A percentile compares a stretch with the other conserved stretches of the same genome.
These are phyloP conservation scores for Akanthomyces lecanii DNA, from an alignment of 2,329 filamentous ascomycete species.

Conservation along the genomic window DNA sequence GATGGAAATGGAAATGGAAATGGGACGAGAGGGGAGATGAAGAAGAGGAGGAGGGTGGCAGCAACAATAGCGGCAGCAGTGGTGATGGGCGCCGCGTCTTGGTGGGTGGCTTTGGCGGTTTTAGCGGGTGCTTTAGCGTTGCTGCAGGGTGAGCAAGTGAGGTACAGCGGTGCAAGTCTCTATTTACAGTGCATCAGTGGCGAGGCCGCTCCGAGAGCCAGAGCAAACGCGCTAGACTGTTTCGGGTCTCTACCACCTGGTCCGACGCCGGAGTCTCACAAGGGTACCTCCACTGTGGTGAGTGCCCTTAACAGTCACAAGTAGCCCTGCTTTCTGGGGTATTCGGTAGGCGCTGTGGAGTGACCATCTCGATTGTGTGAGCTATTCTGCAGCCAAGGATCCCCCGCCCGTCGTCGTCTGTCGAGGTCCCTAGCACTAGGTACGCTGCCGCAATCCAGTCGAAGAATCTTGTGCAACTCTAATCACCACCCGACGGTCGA, in stretches of 20 bases:
- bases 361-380: slow-evolving; percentile 10
- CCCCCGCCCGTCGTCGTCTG: background rate
- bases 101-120: background rate
- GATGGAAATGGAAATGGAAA: background rate
- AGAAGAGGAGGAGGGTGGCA: background rate
- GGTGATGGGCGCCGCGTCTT: background rate
- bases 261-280: slow-evolving; percentile 2
- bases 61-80: background rate
- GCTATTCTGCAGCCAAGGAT: slow-evolving; percentile 3
- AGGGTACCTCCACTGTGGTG: background rate
- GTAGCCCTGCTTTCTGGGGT: slow-evolving; percentile 1
- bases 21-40: slow-evolving; percentile 1
- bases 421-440: background rate
- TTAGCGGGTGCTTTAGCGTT: background rate
- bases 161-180: background rate
- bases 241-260: background rate
- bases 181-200: background rate
- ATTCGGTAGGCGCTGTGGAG: slow-evolving; percentile 2
- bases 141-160: background rate
- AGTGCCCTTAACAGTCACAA: background rate
- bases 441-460: slow-evolving; percentile 3
- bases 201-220: background rate
- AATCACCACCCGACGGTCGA: no score
- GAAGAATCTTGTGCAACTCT: background rate
- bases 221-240: background rate